phyloP scores from a whole-genome alignment of 345 rosid species.

The Orychophragmus violaceus region DNA sequence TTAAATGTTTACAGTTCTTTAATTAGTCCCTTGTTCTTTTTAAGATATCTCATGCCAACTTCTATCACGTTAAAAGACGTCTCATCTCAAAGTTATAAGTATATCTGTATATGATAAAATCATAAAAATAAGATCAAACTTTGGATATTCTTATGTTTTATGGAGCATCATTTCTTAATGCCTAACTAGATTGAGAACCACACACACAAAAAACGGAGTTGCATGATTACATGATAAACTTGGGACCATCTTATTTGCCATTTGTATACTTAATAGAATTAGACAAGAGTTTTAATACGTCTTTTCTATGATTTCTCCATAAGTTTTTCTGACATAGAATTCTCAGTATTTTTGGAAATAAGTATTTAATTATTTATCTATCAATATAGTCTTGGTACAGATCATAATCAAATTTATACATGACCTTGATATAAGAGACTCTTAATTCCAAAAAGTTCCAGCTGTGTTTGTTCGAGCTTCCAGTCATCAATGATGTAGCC shows the following conservation, averaged over 20 bases:
- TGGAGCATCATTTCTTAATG: not conserved
- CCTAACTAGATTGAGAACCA: not conserved
- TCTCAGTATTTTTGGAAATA: no score
- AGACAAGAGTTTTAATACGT: not conserved
- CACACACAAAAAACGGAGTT: not conserved
- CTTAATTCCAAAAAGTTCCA: constrained; percentile 6
- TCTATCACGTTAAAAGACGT: not conserved
- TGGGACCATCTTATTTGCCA: not conserved
- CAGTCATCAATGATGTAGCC: constrained; percentile 14
- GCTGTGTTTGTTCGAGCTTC: constrained; percentile 23
- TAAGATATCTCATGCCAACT: not conserved
- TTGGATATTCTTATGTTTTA: not conserved
- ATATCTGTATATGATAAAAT: no score
- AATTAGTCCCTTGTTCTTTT: not conserved
- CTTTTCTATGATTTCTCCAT: not conserved
- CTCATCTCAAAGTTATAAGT: not conserved
- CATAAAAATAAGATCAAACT: not conserved
- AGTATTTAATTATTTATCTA: no score
- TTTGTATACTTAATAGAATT: not conserved
- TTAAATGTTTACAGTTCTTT: not conserved
- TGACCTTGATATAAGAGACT: constrained; percentile 1
- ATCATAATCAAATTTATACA: not conserved
- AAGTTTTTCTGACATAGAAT: no score
- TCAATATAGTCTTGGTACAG: not conserved
- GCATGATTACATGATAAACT: constrained; percentile 2